Percentiles rank a stretch among this genome's conserved stretches.
phyloP scores from a whole-genome alignment of 1,139 yeast genomes.

The Blastobotrys illinoisensis region DNA sequence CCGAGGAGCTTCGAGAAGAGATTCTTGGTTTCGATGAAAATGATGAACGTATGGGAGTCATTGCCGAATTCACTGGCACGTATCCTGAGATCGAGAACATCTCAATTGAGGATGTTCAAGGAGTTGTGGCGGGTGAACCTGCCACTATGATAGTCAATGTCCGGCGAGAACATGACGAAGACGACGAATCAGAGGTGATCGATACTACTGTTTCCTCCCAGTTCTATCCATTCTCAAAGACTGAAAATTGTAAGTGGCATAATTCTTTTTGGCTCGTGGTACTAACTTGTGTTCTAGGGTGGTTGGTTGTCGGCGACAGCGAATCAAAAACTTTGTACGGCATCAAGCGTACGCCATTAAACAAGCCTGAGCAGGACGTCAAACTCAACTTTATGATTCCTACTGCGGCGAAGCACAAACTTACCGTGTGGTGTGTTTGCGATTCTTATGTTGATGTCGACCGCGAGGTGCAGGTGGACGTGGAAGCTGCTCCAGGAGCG shows the following conservation, averaged over 20 bases:
- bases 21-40: constrained; percentile 44
- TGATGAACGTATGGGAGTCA: constrained; percentile 48
- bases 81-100: constrained; percentile 81
- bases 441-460: constrained; percentile 91
- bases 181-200: constrained; percentile 51
- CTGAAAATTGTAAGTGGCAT: constrained; percentile 42
- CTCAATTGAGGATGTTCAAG: constrained; percentile 41
- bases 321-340: constrained; percentile 60
- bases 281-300: constrained; percentile 33
- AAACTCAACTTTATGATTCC: constrained; percentile 43
- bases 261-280: background rate
- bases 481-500: constrained; percentile 38
- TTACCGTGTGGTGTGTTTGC: constrained; percentile 81
- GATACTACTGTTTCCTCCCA: constrained; percentile 49
- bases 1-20: constrained; percentile 64
- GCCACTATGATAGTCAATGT: constrained; percentile 48
- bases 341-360: constrained; percentile 55
- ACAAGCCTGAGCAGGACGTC: constrained; percentile 41
- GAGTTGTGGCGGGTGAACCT: constrained; percentile 42
- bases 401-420: constrained; percentile 50
- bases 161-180: constrained; percentile 55
- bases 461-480: constrained; percentile 60
- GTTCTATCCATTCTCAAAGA: constrained; percentile 50
- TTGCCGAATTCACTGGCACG: constrained; percentile 83
- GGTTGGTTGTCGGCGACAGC: constrained; percentile 78